Evolutionary conservation across 2,329 filamentous ascomycete genomes (phyloP), one percentile per base, ranked within the genome.

Genomic region (Neofusicoccum parvum): DNA sequence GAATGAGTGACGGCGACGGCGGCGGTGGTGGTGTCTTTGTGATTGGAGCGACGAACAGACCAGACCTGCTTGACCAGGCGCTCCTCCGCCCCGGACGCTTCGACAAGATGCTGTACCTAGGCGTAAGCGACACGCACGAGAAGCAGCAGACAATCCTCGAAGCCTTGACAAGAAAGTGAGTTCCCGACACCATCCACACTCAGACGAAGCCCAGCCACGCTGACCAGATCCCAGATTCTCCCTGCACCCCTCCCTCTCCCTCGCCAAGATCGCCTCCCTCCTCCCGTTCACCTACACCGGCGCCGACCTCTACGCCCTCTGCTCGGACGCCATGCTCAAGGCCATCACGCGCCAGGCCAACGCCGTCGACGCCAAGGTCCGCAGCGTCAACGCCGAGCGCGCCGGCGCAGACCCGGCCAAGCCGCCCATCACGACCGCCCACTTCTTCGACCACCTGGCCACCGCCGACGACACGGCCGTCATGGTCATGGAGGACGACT

Each of bases 321-420:
- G 94, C 81, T 97, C 93, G 49, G 95, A 99, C 77, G 93, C 95
- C 60, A 99, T 99, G 95, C 90, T 99, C 70, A 98, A 99, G 78
- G 95, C 95, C 20, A 94, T 99, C 66, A 99, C 95, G 2, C 88
- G 95, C 5, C 92, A 96, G 75, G 93, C 95, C 2, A 86, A 88
- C 1, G 84, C 87, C 1, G 94, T 98, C 2, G 95, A 99, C 75
- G 83, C 87, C 59, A 95, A 95, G 77, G 91, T 99, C 70, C 85
- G 86, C 23, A 82, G 84, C 4, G 82, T 96, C 76, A 92, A 92
- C 72, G 76, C 80, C 2, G 78, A 76, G 2, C 73, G 75, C 32
- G 45, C 66, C 2, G 36, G 65, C 5, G 60, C 23, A 20, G 54
- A 43, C 5, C 59, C 41, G 36, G 11, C 10, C 23, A 43, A 72